Evolutionary conservation across 768 basidiomycete species (phyloP), one percentile per base, ranked within the genome.

Genomic region (Mycena polygramma): DNA sequence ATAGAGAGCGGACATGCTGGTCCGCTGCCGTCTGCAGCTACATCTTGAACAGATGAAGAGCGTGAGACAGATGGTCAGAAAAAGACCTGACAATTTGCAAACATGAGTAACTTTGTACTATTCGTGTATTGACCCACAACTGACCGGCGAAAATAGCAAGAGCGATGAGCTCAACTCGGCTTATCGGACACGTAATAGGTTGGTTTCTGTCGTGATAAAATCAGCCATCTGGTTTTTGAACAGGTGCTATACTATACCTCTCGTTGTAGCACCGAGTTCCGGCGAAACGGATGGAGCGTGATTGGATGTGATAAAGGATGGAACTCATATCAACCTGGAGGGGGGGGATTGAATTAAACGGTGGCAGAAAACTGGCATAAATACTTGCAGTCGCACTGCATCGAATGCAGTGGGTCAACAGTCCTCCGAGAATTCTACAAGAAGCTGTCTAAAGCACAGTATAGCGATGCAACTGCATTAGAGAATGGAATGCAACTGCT

Each of bases 261-360:
- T 60, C 51, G 22, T 72, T 72, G 58, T 69, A 72, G 67, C 71
- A 72, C 17, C 41, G 63, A 26, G 30, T 52, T 9, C 70, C 66
- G 11, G 58, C 35, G 36, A 57, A 71, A 11, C 61, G 70, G 43
- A 67, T 17, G 22, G 13, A 1, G 20, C 70, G 70, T 19, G 61
- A 48, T 51, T 52, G 52, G 5, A 70, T 52, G 20, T 54, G 17
- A 22, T 22, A 20, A 2, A 70, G 26, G 39, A 45, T 45, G 19
- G 68, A 59, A 26, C 35, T 17, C 61, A 69, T 69, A 36, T 2
- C 19, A 30, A 41, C 22, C 0, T 11, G 14, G 22, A 19, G 9
- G 39, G 6, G 7, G 22, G 43, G 20, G 7, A 35, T 14, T 24
- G 54, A 36, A 49, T 24, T 22, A 43, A 7, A 36, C 41, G 10